Percentiles rank a stretch among this genome's conserved stretches.
Conservation (phyloP, 2,329 filamentous ascomycete genomes). For the Exophiala phaeomuriformis region DNA sequence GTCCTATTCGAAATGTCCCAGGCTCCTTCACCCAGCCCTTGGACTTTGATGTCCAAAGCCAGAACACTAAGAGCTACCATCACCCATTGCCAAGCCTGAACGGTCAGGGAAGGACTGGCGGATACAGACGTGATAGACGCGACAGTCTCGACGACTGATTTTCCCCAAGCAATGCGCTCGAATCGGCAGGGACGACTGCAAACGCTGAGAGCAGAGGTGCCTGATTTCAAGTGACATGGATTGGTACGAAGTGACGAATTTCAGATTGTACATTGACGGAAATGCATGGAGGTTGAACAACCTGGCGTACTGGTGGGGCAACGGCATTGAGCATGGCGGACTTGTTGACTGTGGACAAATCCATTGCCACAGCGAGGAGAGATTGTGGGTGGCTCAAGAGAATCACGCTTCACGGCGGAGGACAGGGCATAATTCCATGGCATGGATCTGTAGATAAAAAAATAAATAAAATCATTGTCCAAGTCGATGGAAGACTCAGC, state of each 20-base stretch:
- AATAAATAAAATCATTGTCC: too few species aligned
- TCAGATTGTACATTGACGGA: conserved; percentile 1
- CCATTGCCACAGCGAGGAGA: too few species aligned
- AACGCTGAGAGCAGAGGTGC: background rate
- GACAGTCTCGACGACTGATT: conserved; percentile 25
- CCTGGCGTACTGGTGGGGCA: background rate
- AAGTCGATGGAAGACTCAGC: too few species aligned
- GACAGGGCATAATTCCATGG: too few species aligned
- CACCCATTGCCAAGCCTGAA: conserved; percentile 50
- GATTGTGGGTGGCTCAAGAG: too few species aligned
- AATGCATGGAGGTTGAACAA: background rate
- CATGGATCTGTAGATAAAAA: too few species aligned
- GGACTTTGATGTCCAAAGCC: conserved; percentile 37
- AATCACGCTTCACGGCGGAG: too few species aligned
- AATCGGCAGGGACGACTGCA: background rate
- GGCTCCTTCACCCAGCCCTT: conserved; percentile 40
- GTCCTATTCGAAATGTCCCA: conserved; percentile 27
- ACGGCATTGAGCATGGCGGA: too few species aligned
- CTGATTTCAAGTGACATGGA: background rate
- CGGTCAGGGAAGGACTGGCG: conserved; percentile 19
- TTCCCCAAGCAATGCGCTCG: background rate
- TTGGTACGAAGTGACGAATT: conserved; percentile 4
- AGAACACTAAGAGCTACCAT: conserved; percentile 47
- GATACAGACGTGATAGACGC: conserved; percentile 23
- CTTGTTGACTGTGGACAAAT: too few species aligned